Evolutionary conservation across 805 yeast genomes (phyloP).

Genomic region (Candida suzukii): DNA sequence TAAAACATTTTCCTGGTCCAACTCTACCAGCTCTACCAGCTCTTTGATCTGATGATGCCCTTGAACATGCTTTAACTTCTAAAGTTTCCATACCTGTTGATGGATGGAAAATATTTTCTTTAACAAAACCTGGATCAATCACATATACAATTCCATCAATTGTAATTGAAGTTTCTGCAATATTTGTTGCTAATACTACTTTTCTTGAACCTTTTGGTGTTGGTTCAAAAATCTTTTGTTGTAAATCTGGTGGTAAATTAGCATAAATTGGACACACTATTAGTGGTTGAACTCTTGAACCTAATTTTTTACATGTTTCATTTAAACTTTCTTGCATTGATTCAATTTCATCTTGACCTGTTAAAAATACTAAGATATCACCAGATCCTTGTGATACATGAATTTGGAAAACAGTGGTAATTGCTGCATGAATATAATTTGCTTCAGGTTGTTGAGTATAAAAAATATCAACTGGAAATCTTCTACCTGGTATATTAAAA

Average conservation of each 20-base stretch:
- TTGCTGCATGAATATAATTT: slow-evolving; percentile 83
- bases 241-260: slow-evolving; percentile 80
- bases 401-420: slow-evolving; percentile 81
- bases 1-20: slow-evolving; percentile 91
- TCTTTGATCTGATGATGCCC: slow-evolving; percentile 93
- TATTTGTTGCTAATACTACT: slow-evolving; percentile 90
- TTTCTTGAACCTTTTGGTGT: slow-evolving; percentile 77
- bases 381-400: slow-evolving; percentile 70
- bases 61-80: slow-evolving; percentile 81
- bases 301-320: slow-evolving; percentile 60
- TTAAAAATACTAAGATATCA: slow-evolving; percentile 83
- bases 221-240: slow-evolving; percentile 75
- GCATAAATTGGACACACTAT: slow-evolving; percentile 86
- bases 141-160: slow-evolving; percentile 95
- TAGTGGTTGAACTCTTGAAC: slow-evolving; percentile 52
- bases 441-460: slow-evolving; percentile 86
- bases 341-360: slow-evolving; percentile 97
- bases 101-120: slow-evolving; percentile 86
- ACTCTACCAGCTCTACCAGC: slow-evolving; percentile 99
- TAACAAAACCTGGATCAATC: slow-evolving; percentile 91
- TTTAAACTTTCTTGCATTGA: slow-evolving; percentile 61
- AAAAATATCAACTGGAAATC: slow-evolving; percentile 84
- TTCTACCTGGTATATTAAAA: slow-evolving; percentile 83
- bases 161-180: slow-evolving; percentile 95
- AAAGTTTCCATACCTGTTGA: slow-evolving; percentile 83